phyloP scores from a whole-genome alignment of 1,284 basidiomycete genomes.

The Golubevia pallescens region DNA sequence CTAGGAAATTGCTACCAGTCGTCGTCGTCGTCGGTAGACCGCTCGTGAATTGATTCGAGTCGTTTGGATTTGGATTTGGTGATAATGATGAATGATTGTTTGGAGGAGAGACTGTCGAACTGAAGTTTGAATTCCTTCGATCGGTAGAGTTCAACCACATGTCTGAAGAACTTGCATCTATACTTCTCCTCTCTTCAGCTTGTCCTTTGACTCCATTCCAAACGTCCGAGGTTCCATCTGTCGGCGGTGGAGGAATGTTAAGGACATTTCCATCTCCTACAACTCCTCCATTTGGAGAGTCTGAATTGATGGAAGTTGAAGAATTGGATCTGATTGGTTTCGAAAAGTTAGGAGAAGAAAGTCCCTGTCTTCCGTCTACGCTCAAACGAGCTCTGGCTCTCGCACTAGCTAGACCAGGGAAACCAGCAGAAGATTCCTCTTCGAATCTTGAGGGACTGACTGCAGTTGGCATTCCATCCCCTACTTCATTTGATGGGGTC shows the following conservation, averaged over 20 bases:
- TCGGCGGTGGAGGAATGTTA: background rate
- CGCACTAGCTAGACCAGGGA: background rate
- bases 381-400: background rate
- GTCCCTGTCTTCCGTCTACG: background rate
- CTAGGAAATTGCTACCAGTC: background rate
- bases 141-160: background rate
- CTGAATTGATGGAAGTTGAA: background rate
- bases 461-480: background rate
- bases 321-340: background rate
- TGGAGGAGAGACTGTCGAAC: background rate
- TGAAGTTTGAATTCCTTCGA: too few species aligned
- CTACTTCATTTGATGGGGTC: background rate
- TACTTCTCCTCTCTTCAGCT: too few species aligned
- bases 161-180: background rate
- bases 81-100: background rate
- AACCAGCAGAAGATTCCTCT: background rate
- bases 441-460: background rate
- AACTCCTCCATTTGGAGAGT: background rate
- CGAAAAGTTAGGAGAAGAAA: background rate
- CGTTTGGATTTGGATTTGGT: background rate
- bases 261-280: slow-evolving; percentile 2
- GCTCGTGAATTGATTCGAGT: background rate
- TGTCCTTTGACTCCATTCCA: background rate
- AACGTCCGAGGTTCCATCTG: background rate
- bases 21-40: background rate